A percentile compares a stretch with the other conserved stretches of the same genome.
These are phyloP conservation scores for Ramalina peruviana DNA, from an alignment of 495 filamentous ascomycete species.

Conservation along the genomic window DNA sequence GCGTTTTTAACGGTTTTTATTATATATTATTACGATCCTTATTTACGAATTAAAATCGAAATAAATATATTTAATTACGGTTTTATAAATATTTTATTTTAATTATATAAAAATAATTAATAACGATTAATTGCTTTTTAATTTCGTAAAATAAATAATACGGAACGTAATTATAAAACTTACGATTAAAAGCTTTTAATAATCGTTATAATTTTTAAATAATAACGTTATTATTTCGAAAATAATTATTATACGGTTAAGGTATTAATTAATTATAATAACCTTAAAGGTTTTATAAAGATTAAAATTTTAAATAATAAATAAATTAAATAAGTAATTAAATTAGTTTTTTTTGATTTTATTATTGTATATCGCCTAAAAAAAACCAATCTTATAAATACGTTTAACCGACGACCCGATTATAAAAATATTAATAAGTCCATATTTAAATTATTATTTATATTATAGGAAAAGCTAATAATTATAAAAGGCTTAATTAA, in stretches of 20 bases:
- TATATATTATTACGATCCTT: neutral
- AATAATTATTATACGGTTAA: neutral
- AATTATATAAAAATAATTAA: neutral
- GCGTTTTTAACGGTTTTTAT: neutral
- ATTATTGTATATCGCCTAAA: neutral
- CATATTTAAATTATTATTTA: neutral
- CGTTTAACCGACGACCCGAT: neutral
- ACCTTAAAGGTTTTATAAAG: neutral
- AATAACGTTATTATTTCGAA: neutral
- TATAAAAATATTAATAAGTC: neutral
- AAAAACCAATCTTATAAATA: neutral
- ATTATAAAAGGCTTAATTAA: too few species aligned
- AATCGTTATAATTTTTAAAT: neutral
- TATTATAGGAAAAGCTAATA: neutral
- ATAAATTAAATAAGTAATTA: neutral
- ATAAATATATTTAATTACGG: too few species aligned
- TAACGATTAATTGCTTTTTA: neutral
- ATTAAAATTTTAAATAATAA: neutral
- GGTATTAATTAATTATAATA: neutral
- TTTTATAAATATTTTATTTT: too few species aligned
- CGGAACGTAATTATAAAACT: neutral
- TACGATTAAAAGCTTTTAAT: neutral
- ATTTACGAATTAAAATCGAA: neutral
- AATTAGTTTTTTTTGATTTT: neutral
- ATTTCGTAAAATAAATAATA: neutral